Evolutionary conservation across 2,329 filamentous ascomycete genomes (phyloP).

Genomic region (Fusarium ambrosium): DNA sequence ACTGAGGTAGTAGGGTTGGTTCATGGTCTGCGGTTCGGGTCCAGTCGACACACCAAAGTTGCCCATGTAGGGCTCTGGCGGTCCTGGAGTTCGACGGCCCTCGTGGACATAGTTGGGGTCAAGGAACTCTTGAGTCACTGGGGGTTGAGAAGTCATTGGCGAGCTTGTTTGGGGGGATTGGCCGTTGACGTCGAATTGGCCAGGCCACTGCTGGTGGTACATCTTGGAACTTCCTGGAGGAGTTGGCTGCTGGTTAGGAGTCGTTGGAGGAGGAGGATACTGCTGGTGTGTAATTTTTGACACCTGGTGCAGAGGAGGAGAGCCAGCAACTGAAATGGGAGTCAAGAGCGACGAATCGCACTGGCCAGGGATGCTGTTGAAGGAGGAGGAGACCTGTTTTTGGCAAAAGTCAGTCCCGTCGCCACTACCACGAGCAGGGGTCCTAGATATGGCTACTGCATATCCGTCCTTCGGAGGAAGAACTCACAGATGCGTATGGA

Average conservation of each 20-base stretch:
- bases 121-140: conserved; percentile 52
- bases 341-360: conserved; percentile 63
- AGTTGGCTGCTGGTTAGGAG: conserved; percentile 60
- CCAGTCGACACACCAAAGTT: conserved; percentile 53
- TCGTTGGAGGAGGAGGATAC: conserved; percentile 56
- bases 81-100: conserved; percentile 55
- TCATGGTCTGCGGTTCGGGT: conserved; percentile 44
- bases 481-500: conserved; percentile 52
- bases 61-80: conserved; percentile 55
- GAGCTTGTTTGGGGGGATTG: conserved; percentile 59
- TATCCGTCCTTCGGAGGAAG: background rate
- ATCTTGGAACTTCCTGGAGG: conserved; percentile 63
- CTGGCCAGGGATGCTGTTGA: conserved; percentile 49
- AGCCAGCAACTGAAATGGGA: conserved; percentile 64
- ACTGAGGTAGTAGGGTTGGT: conserved; percentile 49
- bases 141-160: conserved; percentile 59
- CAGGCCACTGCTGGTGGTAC: conserved; percentile 57
- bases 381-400: conserved; percentile 47
- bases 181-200: conserved; percentile 57
- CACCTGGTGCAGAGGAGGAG: conserved; percentile 62
- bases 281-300: conserved; percentile 57
- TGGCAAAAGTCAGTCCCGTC: conserved; percentile 17
- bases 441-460: background rate
- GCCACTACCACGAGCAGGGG: background rate
- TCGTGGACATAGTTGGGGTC: conserved; percentile 55